Conservation (phyloP, 805 yeast genomes). For the Saccharomycopsis synnaedendra region DNA sequence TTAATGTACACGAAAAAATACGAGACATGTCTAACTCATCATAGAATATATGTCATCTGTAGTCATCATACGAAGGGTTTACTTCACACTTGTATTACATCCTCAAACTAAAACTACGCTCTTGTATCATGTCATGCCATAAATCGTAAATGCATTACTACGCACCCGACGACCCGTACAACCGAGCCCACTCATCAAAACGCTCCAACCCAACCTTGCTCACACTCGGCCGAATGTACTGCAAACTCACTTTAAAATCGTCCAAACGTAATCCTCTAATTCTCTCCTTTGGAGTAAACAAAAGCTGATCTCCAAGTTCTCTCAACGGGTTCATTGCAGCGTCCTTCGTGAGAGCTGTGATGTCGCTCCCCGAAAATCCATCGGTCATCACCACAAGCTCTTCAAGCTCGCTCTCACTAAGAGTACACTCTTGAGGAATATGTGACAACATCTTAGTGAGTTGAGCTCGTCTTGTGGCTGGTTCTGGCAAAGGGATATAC, state of each 20-base stretch:
- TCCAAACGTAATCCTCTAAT: slow-evolving; percentile 64
- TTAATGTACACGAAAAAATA: too few relatives aligned
- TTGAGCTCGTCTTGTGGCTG: slow-evolving; percentile 69
- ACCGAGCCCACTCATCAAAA: slow-evolving; percentile 82
- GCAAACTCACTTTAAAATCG: slow-evolving; percentile 72
- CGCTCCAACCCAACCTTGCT: slow-evolving; percentile 64
- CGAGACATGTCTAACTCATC: too few relatives aligned
- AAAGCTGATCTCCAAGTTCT: slow-evolving; percentile 74
- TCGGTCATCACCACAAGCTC: slow-evolving; percentile 55
- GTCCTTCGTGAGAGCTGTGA: slow-evolving; percentile 91
- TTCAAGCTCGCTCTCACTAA: slow-evolving; percentile 52
- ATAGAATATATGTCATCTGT: too few relatives aligned
- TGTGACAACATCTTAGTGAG: slow-evolving; percentile 53
- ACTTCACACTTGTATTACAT: too few relatives aligned
- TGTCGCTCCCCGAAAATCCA: slow-evolving; percentile 90
- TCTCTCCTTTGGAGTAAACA: slow-evolving; percentile 57
- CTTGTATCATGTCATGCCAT: too few relatives aligned
- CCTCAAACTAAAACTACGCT: too few relatives aligned
- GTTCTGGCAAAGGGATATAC: slow-evolving; percentile 90
- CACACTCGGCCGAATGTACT: slow-evolving; percentile 80
- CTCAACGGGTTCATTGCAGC: slow-evolving; percentile 98
- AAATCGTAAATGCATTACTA: slow-evolving; percentile 23
- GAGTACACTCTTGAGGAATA: slow-evolving; percentile 40
- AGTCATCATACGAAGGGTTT: too few relatives aligned
- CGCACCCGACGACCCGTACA: slow-evolving; percentile 90